Evolutionary conservation across 73 alveolate species (phyloP).

Genomic region (Paramecium caudatum): DNA sequence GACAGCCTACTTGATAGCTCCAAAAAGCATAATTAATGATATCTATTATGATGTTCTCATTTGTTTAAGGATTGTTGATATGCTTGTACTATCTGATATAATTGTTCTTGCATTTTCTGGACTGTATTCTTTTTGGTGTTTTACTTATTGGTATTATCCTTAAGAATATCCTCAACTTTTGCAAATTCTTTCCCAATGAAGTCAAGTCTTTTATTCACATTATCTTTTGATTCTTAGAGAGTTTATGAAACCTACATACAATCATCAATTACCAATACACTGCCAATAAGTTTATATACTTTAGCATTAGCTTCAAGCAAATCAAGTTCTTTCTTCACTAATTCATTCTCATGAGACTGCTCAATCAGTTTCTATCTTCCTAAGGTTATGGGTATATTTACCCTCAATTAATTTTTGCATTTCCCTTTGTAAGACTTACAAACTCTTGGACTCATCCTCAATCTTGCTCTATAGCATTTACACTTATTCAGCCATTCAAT

Average conservation of each 20-base stretch:
- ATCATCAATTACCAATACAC: slow-evolving; percentile 37
- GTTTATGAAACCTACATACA: slow-evolving; percentile 55
- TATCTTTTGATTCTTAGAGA: slow-evolving; percentile 65
- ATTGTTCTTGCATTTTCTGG: slow-evolving; percentile 71
- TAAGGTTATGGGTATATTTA: slow-evolving; percentile 21
- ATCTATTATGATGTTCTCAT: slow-evolving; percentile 25
- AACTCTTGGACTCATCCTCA: slow-evolving; percentile 43
- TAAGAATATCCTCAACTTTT: slow-evolving; percentile 69
- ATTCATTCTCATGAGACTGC: slow-evolving; percentile 73
- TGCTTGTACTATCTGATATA: slow-evolving; percentile 62
- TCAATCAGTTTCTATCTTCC: slow-evolving; percentile 75
- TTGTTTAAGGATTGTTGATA: slow-evolving; percentile 28
- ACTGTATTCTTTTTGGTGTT: slow-evolving; percentile 51
- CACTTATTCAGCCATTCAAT: slow-evolving; percentile 58
- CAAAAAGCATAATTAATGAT: slow-evolving; percentile 9
- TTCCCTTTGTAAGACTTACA: slow-evolving; percentile 66
- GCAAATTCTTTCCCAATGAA: slow-evolving; percentile 72
- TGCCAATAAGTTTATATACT: slow-evolving; percentile 72
- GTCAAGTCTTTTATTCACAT: slow-evolving; percentile 68
- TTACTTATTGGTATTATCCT: slow-evolving; percentile 70
- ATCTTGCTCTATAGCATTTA: slow-evolving; percentile 34
- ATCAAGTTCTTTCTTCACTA: slow-evolving; percentile 75
- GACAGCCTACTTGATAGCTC: slow-evolving; percentile 46
- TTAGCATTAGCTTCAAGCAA: slow-evolving; percentile 73
- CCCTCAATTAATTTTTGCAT: slow-evolving; percentile 70